phyloP scores from a whole-genome alignment of 2,329 filamentous ascomycete species.

The Domatiomyces catenatus region DNA sequence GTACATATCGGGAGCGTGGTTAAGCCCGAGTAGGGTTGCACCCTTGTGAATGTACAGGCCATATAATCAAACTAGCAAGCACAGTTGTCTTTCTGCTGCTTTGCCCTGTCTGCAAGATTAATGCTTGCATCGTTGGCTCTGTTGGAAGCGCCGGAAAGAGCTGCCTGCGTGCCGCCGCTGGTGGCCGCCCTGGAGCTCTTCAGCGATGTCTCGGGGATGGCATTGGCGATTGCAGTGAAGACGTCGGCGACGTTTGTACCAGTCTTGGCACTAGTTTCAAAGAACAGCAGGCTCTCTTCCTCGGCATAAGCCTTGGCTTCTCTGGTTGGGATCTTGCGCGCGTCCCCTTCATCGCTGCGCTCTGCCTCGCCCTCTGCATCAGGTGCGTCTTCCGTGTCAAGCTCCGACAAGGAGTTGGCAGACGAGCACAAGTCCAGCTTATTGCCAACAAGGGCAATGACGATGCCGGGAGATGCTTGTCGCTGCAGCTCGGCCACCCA shows the following conservation, averaged over 20 bases:
- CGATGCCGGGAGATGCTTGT: constrained; percentile 88
- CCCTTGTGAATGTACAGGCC: neutral
- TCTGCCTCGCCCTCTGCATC: constrained; percentile 35
- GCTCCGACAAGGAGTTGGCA: constrained; percentile 19
- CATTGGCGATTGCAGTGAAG: constrained; percentile 95
- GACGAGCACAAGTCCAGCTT: constrained; percentile 72
- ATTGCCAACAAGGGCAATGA: constrained; percentile 94
- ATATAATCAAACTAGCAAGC: constrained; percentile 47
- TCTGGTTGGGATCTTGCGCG: constrained; percentile 74
- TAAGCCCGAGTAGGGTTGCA: neutral
- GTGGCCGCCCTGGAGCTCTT: constrained; percentile 51
- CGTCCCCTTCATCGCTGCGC: constrained; percentile 52
- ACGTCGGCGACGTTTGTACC: constrained; percentile 89
- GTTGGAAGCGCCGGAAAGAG: constrained; percentile 38
- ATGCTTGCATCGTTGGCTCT: constrained; percentile 48
- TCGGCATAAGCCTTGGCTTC: constrained; percentile 89
- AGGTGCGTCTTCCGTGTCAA: constrained; percentile 32
- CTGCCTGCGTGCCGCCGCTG: constrained; percentile 40
- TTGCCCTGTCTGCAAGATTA: constrained; percentile 60
- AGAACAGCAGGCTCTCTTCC: constrained; percentile 86
- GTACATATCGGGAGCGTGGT: neutral
- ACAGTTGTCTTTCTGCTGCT: constrained; percentile 73
- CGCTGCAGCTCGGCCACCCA: constrained; percentile 96
- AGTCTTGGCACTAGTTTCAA: constrained; percentile 95
- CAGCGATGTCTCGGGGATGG: constrained; percentile 89